Conservation (phyloP, 345 rosid genomes). For the Populus deltoides region DNA sequence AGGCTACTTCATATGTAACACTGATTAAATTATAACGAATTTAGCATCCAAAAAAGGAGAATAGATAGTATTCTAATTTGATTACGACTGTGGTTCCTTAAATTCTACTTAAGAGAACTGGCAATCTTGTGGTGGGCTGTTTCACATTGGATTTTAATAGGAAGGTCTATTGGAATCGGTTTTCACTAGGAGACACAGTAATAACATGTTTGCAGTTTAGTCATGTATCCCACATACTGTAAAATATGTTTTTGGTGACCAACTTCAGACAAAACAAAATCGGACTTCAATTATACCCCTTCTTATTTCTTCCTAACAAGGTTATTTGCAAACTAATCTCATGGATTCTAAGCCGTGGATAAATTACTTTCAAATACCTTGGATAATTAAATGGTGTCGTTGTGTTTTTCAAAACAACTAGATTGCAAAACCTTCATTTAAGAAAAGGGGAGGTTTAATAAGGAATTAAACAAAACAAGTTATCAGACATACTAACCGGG, state of each 20-base stretch:
- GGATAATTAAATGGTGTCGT: background rate
- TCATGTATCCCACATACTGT: background rate
- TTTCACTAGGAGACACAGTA: background rate
- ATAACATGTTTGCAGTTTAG: background rate
- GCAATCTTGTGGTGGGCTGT: background rate
- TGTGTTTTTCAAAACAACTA: background rate
- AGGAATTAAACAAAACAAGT: background rate
- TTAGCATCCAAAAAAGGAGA: background rate
- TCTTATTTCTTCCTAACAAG: background rate
- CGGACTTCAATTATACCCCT: too few relatives aligned
- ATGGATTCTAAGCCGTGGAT: background rate
- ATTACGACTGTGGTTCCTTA: background rate
- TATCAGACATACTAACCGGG: constrained; percentile 60
- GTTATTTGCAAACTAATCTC: background rate
- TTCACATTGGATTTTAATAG: background rate
- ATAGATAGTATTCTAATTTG: background rate
- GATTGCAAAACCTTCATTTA: background rate
- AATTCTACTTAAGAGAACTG: background rate
- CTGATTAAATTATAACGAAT: background rate
- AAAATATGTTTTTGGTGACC: background rate
- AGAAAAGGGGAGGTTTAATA: background rate
- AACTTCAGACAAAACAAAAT: background rate
- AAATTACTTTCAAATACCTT: background rate
- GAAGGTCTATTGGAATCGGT: background rate
- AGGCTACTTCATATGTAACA: background rate